Percentiles rank a stretch among this genome's conserved stretches.
Conservation (phyloP, 1,139 yeast genomes). For the Pichia sp. region DNA sequence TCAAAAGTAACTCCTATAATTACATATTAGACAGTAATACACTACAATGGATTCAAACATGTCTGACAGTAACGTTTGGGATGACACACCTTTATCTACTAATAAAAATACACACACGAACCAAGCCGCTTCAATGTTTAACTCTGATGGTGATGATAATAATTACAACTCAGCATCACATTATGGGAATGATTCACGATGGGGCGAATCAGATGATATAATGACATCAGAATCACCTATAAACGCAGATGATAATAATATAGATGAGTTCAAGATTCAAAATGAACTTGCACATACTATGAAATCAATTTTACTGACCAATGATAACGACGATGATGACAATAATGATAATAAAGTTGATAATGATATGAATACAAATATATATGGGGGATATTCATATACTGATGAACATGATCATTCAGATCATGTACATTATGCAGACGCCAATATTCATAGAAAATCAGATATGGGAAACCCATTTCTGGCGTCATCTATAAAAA, state of each 20-base stretch:
- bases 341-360: constrained; percentile 3
- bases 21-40: background rate
- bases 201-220: background rate
- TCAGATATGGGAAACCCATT: constrained; percentile 20
- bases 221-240: background rate
- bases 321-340: constrained; percentile 4
- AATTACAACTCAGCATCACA: constrained; percentile 4
- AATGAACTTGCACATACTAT: constrained; percentile 27
- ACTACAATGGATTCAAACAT: constrained; percentile 7
- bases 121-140: too few relatives aligned
- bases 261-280: constrained; percentile 20
- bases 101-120: background rate
- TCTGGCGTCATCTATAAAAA: constrained; percentile 8
- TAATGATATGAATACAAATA: background rate
- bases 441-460: constrained; percentile 8
- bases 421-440: constrained; percentile 13
- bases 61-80: constrained; percentile 11
- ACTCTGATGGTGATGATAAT: background rate
- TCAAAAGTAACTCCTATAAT: too few relatives aligned
- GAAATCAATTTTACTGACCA: constrained; percentile 20
- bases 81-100: constrained; percentile 5
- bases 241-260: constrained; percentile 5
- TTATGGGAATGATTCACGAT: constrained; percentile 4
- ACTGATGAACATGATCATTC: constrained; percentile 1
- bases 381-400: too few relatives aligned